Conservation (phyloP, 2,329 filamentous ascomycete species). For the Talaromyces sp. region DNA sequence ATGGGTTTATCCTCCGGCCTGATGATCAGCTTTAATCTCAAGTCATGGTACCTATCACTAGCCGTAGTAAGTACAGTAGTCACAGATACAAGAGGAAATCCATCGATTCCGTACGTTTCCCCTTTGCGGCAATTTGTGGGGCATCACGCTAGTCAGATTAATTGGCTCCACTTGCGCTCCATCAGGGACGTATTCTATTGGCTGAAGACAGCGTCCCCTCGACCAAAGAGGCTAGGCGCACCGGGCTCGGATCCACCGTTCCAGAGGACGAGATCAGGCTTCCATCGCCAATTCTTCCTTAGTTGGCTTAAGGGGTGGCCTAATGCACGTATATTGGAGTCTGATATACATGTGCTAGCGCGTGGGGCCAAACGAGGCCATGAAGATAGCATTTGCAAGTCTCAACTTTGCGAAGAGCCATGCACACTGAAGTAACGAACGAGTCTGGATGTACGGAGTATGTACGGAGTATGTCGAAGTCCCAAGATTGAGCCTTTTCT, state of each 20-base stretch:
- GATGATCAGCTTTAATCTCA: not conserved
- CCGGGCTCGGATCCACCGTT: not conserved
- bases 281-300: no score
- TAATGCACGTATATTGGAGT: not conserved
- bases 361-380: constrained; percentile 14
- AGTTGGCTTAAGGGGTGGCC: no score
- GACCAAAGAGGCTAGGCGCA: not conserved
- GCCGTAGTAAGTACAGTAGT: no score
- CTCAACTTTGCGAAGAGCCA: no score
- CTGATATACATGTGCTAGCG: not conserved
- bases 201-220: not conserved
- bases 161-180: not conserved
- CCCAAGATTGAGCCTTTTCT: not conserved
- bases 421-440: no score
- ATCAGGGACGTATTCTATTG: not conserved
- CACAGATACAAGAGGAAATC: not conserved
- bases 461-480: not conserved
- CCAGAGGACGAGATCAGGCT: not conserved
- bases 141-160: not conserved
- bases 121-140: constrained; percentile 4
- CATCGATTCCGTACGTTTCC: constrained; percentile 11
- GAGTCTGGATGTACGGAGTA: no score
- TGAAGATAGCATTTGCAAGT: no score
- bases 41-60: no score
- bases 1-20: not conserved